These are phyloP conservation scores for Aphanomyces cochlioides DNA, from an alignment of 352 stramenopile genomes.

Conservation along the genomic window DNA sequence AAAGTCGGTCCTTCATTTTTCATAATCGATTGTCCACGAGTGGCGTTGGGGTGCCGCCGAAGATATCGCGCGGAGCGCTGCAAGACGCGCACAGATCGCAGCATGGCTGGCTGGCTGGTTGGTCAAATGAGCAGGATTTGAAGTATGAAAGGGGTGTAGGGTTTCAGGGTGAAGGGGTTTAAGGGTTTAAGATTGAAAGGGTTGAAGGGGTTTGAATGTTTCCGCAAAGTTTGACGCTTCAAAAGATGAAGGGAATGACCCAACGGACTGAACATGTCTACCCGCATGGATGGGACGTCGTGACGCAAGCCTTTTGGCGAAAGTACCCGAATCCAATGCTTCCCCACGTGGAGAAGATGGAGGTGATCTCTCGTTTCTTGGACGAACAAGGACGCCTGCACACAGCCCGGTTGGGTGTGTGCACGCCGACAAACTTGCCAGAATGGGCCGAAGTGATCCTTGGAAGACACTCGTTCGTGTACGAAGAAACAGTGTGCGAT, in stretches of 20 bases:
- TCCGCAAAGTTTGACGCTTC: neutral
- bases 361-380: slow-evolving; percentile 25
- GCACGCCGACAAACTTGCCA: slow-evolving; percentile 5
- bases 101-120: neutral
- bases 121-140: too few relatives aligned
- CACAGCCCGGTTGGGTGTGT: slow-evolving; percentile 8
- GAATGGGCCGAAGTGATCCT: slow-evolving; percentile 1
- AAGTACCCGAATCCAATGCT: slow-evolving; percentile 23
- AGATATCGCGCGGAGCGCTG: slow-evolving; percentile 16
- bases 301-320: slow-evolving; percentile 12
- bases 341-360: slow-evolving; percentile 24
- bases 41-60: slow-evolving; percentile 21
- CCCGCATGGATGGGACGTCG: slow-evolving; percentile 10
- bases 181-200: neutral
- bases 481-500: slow-evolving; percentile 20
- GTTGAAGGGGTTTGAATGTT: neutral
- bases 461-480: slow-evolving; percentile 20
- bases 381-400: slow-evolving; percentile 24
- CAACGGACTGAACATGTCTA: slow-evolving; percentile 14
- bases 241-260: neutral
- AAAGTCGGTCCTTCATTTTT: neutral
- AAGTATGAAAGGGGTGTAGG: neutral
- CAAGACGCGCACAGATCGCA: neutral
- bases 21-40: neutral
- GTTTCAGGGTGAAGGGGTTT: neutral